A percentile compares a stretch with the other conserved stretches of the same genome.
phyloP scores from a whole-genome alignment of 1,284 basidiomycete genomes.

The Rhodotorula sp. region DNA sequence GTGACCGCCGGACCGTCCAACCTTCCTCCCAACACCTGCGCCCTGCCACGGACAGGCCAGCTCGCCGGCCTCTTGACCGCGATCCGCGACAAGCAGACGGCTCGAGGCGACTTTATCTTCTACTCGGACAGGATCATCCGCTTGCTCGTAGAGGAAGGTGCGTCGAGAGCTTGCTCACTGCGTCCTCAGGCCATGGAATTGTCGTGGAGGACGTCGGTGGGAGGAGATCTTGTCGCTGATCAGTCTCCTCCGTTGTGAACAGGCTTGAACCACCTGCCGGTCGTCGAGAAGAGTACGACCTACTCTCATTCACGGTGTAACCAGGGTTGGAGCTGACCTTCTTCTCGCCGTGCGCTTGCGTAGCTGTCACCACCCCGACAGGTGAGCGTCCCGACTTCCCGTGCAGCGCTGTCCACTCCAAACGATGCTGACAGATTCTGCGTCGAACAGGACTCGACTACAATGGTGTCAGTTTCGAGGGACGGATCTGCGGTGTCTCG shows the following conservation, averaged over 20 bases:
- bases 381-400: slow-evolving; percentile 44
- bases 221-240: neutral
- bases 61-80: slow-evolving; percentile 95
- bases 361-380: slow-evolving; percentile 69
- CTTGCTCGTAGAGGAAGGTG: slow-evolving; percentile 60
- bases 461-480: slow-evolving; percentile 85
- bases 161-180: slow-evolving; percentile 19
- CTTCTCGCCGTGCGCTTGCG: too few relatives aligned
- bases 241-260: slow-evolving; percentile 41
- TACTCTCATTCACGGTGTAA: fast-evolving
- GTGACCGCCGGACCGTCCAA: slow-evolving; percentile 9
- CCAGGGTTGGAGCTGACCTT: neutral
- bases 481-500: slow-evolving; percentile 75
- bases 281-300: slow-evolving; percentile 64
- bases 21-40: slow-evolving; percentile 76
- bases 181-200: neutral
- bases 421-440: neutral
- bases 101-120: slow-evolving; percentile 90
- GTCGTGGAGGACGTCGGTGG: neutral
- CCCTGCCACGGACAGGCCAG: slow-evolving; percentile 78
- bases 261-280: slow-evolving; percentile 94
- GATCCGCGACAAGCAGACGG: slow-evolving; percentile 57
- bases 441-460: slow-evolving; percentile 65
- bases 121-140: slow-evolving; percentile 72
- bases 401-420: neutral